Evolutionary conservation across 1,284 basidiomycete genomes (phyloP).

Genomic region (Fomitopsis pinicola): DNA sequence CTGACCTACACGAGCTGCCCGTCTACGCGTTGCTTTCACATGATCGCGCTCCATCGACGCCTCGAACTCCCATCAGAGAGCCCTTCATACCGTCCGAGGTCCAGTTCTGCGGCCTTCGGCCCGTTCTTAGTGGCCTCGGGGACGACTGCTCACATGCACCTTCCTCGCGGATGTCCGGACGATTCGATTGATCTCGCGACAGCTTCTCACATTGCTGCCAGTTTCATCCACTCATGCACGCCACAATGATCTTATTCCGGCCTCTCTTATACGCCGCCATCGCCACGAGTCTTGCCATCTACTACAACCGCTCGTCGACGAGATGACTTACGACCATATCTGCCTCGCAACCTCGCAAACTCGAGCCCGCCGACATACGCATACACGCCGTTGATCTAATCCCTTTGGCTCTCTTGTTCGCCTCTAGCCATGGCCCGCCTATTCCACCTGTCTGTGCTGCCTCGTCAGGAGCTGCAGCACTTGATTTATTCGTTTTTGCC

Average conservation of each 20-base stretch:
- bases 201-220: not conserved
- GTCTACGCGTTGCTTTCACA: conserved; percentile 6
- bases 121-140: conserved; percentile 17
- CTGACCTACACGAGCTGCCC: conserved; percentile 5
- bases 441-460: conserved; percentile 2
- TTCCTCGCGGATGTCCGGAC: not conserved
- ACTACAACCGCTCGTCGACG: not conserved
- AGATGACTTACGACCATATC: not conserved
- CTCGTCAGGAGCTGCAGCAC: not conserved
- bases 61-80: conserved; percentile 22
- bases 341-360: not conserved
- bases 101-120: conserved; percentile 21
- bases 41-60: conserved; percentile 12
- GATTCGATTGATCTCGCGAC: not conserved
- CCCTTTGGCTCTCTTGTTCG: conserved; percentile 2
- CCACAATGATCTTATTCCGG: not conserved
- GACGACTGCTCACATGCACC: not conserved
- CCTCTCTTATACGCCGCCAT: not conserved
- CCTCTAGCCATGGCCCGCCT: not conserved
- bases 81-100: conserved; percentile 19
- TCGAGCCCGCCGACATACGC: not conserved
- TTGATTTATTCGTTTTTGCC: conserved; percentile 3
- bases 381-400: conserved; percentile 4
- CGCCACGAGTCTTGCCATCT: not conserved
- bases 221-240: not conserved